A percentile compares a stretch with the other conserved stretches of the same genome.
phyloP scores from a whole-genome alignment of 805 yeast species.

The Kodamaea nitidulidarum region DNA sequence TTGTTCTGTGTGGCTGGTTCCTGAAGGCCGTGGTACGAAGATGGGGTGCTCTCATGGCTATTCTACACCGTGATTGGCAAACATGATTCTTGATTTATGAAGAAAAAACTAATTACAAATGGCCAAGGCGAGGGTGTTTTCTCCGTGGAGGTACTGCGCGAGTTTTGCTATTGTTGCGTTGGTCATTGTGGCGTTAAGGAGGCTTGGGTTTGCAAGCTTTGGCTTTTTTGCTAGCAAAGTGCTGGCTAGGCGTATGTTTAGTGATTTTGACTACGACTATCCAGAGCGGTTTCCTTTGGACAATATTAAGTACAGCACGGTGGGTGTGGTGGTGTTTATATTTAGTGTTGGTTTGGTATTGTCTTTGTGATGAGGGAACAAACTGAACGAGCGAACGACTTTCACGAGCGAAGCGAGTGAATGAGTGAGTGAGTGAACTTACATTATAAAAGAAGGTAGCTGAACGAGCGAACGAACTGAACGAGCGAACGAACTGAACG shows the following conservation, averaged over 20 bases:
- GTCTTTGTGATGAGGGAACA: too few species aligned
- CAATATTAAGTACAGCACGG: slow-evolving; percentile 14
- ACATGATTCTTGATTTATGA: too few species aligned
- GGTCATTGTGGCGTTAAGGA: neutral
- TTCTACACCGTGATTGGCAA: too few species aligned
- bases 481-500: too few species aligned
- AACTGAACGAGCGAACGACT: too few species aligned
- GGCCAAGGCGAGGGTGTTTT: neutral
- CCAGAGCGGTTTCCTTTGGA: slow-evolving; percentile 26
- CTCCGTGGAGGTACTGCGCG: neutral
- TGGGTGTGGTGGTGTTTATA: neutral
- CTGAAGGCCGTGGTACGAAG: slow-evolving; percentile 13
- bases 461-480: too few species aligned
- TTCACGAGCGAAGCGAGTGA: too few species aligned
- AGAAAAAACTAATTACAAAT: neutral
- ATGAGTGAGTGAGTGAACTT: too few species aligned
- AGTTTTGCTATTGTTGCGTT: neutral
- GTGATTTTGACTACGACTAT: slow-evolving; percentile 23
- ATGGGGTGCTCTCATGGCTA: slow-evolving; percentile 10
- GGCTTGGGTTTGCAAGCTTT: neutral
- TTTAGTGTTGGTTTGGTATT: too few species aligned
- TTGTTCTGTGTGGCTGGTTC: slow-evolving; percentile 14
- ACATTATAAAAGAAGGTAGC: too few species aligned
- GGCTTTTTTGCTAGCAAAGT: neutral
- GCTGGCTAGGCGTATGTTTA: slow-evolving; percentile 13